phyloP scores from a whole-genome alignment of 345 rosid species.

The Raphanus raphanistrum region DNA sequence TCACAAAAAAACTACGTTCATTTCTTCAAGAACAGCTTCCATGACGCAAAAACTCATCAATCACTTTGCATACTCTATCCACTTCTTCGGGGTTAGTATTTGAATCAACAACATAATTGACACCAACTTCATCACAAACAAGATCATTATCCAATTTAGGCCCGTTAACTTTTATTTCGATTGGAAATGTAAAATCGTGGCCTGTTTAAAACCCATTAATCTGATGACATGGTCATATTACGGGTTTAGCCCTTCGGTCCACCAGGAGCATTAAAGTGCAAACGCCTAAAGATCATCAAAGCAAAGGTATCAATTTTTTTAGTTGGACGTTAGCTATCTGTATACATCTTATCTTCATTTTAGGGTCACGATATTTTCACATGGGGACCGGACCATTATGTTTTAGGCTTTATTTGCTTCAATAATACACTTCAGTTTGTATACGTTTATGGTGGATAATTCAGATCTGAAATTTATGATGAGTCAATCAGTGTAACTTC shows the following conservation, averaged over 20 bases:
- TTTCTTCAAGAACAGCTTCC: constrained; percentile 89
- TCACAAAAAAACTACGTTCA: constrained; percentile 34
- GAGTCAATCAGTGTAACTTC: neutral
- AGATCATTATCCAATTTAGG: neutral
- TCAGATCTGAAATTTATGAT: neutral
- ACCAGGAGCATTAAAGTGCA: constrained; percentile 2
- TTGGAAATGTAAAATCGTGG: no score
- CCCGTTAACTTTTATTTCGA: no score
- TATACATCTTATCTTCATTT: constrained; percentile 35
- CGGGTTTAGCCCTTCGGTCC: constrained; percentile 2
- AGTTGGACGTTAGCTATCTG: constrained; percentile 1
- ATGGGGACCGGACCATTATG: constrained; percentile 9
- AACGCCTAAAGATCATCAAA: neutral
- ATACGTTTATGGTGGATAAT: neutral
- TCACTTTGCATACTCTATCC: constrained; percentile 81
- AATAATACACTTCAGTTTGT: constrained; percentile 7
- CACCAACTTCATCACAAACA: constrained; percentile 22
- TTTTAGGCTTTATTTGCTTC: constrained; percentile 22
- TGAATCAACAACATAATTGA: constrained; percentile 21
- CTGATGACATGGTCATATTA: no score
- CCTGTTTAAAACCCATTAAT: no score
- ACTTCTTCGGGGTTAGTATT: constrained; percentile 53
- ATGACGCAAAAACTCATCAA: constrained; percentile 75
- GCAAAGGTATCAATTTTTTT: constrained; percentile 2
- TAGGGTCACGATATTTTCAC: constrained; percentile 24